Conservation (phyloP, 805 yeast species). For the Maudiozyma serrabonitensis region DNA sequence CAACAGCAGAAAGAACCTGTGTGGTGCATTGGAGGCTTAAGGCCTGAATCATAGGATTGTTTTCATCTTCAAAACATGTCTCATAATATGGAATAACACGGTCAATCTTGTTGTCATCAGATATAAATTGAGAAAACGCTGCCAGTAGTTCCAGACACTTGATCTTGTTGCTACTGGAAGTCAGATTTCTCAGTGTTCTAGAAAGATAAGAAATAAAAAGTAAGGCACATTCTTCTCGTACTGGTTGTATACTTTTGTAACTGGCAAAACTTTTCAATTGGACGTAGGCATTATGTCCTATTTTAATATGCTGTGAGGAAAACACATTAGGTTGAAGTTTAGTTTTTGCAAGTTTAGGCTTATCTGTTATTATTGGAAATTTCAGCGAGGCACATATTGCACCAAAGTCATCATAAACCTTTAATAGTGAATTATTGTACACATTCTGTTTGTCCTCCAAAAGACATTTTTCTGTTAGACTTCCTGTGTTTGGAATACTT, state of each 20-base stretch:
- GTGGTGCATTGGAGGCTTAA: slow-evolving; percentile 57
- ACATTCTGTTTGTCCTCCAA: slow-evolving; percentile 12
- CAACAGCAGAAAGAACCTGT: slow-evolving; percentile 55
- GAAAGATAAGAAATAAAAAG: slow-evolving; percentile 20
- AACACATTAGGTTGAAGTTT: background rate
- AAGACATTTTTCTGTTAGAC: slow-evolving; percentile 9
- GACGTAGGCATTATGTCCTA: background rate
- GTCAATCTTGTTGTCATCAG: slow-evolving; percentile 80
- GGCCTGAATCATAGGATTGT: slow-evolving; percentile 53
- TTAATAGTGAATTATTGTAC: slow-evolving; percentile 34
- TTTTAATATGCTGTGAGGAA: background rate
- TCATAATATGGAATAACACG: slow-evolving; percentile 74
- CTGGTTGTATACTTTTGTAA: slow-evolving; percentile 3
- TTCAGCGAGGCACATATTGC: slow-evolving; percentile 24
- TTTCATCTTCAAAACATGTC: slow-evolving; percentile 55
- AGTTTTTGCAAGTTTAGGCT: background rate
- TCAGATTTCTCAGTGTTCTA: slow-evolving; percentile 19
- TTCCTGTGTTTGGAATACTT: slow-evolving; percentile 13
- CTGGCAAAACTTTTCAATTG: background rate
- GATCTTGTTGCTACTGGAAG: slow-evolving; percentile 11
- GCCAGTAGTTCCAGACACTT: slow-evolving; percentile 69
- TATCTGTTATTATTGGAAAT: slow-evolving; percentile 7
- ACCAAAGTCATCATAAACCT: slow-evolving; percentile 50
- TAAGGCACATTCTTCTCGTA: slow-evolving; percentile 21
- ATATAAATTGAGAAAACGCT: slow-evolving; percentile 63